Evolutionary conservation across 2,329 filamentous ascomycete genomes (phyloP).

Genomic region (Paramyrothecium sp.): DNA sequence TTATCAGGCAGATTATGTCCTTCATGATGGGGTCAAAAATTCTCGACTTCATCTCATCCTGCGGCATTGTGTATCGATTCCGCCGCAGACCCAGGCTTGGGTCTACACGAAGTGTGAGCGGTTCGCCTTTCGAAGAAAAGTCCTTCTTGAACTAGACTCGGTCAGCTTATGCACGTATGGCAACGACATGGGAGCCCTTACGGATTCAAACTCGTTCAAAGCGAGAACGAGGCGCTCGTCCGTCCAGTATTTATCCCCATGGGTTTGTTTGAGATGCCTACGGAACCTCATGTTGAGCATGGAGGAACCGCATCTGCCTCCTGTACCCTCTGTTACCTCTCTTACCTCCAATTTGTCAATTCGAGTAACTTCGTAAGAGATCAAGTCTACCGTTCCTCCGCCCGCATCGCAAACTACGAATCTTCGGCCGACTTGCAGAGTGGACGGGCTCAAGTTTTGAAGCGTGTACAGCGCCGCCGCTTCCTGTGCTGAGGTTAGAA

Average conservation of each 20-base stretch:
- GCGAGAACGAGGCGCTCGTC: conserved; percentile 39
- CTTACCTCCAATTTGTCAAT: conserved; percentile 42
- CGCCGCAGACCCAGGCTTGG: conserved; percentile 28
- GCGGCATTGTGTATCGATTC: conserved; percentile 28
- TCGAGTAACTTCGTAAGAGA: conserved; percentile 47
- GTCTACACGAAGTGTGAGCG: conserved; percentile 33
- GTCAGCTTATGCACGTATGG: neutral
- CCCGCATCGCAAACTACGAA: conserved; percentile 55
- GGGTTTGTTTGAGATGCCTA: conserved; percentile 39
- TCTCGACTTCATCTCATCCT: conserved; percentile 65
- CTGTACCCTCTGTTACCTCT: conserved; percentile 47
- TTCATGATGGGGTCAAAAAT: conserved; percentile 40
- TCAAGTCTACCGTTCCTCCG: conserved; percentile 53
- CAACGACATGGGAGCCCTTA: conserved; percentile 39
- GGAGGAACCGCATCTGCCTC: conserved; percentile 48
- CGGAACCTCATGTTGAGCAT: conserved; percentile 48
- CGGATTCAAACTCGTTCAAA: conserved; percentile 40
- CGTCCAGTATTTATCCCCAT: conserved; percentile 41
- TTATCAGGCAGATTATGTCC: conserved; percentile 39
- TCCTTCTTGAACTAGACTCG: conserved; percentile 33
- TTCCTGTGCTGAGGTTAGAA: conserved; percentile 31
- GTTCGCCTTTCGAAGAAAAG: conserved; percentile 33
- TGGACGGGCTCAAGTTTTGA: conserved; percentile 38
- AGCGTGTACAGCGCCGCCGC: conserved; percentile 51
- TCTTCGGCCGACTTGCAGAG: conserved; percentile 41